Base-by-base conservation (phyloP, 108 stramenopile species). In the Craspedostauros australis region DNA sequence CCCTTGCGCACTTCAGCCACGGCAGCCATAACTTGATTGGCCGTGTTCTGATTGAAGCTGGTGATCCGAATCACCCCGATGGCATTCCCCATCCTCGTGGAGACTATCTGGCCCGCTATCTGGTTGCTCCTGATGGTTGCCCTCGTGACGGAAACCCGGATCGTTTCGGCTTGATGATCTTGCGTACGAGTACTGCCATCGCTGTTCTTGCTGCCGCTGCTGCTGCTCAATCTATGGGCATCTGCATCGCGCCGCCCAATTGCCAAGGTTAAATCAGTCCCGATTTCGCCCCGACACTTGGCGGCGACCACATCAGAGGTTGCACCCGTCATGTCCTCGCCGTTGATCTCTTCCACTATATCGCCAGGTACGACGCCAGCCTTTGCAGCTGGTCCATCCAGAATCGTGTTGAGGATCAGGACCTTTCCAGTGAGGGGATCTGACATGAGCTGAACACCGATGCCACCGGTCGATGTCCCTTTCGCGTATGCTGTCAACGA, bases 371-470 rank as follows among this genome's bases (percentile, higher is more conserved):
- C 60, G 5, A 80, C 50, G 22, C 79, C 79, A 8, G 59, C 64
- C 15, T 23, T 26, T 1, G 16, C 61, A 6, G 79, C 75, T 5
- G 79, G 79, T 9, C 75, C 62, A 41, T 55, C 57, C 0, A 39
- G 27, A 3, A 72, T 44, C 0, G 54, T 62, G 21, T 59, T 69
- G 46, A 70, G 50, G 1, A 80, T 64, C 20, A 64, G 31, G 0
- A 80, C 67, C 25, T 59, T 40, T 11, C 69, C 64, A 2, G 53
- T 47, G 24, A 46, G 9, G 4, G 61, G 50, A 46, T 77, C 67
- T 29, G 54, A 56, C 12, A 70, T 43, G 3, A 80, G 62, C 42
- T 77, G 79, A 19, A 80, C 72, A 2, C 79, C 79, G 15, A 76
- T 71, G 11, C 79, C 79, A 0, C 54, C 64, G 12, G 40, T 51